Conservation (phyloP, 495 filamentous ascomycete genomes). For the Xylaria curta region DNA sequence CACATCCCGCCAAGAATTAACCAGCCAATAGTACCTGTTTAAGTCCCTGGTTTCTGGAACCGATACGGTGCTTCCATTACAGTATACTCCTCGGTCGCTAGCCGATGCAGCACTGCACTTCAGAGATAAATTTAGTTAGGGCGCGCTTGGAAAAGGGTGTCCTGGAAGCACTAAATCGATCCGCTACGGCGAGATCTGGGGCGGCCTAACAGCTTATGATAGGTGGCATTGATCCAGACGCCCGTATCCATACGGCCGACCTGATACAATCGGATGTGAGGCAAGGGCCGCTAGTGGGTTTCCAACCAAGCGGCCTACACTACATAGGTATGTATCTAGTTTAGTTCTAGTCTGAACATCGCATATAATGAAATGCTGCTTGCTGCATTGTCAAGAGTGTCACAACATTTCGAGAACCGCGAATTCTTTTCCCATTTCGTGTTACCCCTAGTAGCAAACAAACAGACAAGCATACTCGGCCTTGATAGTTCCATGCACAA, state of each 20-base stretch:
- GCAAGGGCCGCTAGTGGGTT: neutral
- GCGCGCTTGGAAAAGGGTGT: neutral
- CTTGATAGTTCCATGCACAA: neutral
- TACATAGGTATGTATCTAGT: neutral
- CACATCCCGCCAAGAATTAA: neutral
- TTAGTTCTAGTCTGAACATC: no score
- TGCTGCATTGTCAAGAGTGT: neutral
- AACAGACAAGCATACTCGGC: neutral
- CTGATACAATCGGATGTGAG: neutral
- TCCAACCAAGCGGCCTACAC: neutral
- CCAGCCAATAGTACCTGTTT: neutral
- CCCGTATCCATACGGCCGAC: neutral
- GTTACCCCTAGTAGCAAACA: neutral
- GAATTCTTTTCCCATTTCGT: neutral
- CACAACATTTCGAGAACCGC: neutral
- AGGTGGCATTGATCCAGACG: constrained; percentile 2
- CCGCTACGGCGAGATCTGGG: constrained; percentile 15
- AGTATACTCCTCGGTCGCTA: neutral
- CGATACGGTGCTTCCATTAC: neutral
- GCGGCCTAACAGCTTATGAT: neutral
- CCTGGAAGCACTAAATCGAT: constrained; percentile 1
- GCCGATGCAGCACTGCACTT: neutral
- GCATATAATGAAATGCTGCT: no score
- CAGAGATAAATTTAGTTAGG: neutral
- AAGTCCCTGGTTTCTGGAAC: neutral